phyloP scores from a whole-genome alignment of 208 protist species.

The Spironucleus salmonicida region DNA sequence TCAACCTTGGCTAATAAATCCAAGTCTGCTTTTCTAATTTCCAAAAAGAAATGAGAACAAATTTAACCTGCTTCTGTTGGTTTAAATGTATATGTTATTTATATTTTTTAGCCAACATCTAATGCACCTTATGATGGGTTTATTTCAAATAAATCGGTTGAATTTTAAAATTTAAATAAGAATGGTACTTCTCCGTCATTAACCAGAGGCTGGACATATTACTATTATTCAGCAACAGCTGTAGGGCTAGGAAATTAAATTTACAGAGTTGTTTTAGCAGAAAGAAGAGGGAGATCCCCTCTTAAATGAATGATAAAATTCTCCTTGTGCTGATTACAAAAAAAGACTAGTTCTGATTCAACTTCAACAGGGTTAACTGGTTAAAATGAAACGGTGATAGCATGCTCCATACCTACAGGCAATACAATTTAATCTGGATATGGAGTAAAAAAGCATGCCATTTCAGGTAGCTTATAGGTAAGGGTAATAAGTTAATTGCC shows the following conservation, averaged over 20 bases:
- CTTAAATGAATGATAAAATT: conserved; percentile 12
- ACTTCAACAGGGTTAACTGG: background rate
- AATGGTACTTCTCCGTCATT: conserved; percentile 29
- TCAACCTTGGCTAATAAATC: background rate
- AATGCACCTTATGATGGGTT: background rate
- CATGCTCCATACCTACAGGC: conserved; percentile 23
- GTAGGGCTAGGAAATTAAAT: background rate
- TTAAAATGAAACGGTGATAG: conserved; percentile 12
- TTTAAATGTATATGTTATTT: conserved; percentile 6
- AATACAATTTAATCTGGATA: conserved; percentile 1
- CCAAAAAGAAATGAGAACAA: background rate
- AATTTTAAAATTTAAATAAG: conserved; percentile 2
- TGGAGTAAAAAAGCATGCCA: conserved; percentile 12
- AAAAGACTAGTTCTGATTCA: background rate
- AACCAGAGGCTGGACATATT: background rate
- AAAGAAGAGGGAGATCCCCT: conserved; percentile 18
- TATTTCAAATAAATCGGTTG: background rate
- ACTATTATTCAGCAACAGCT: background rate
- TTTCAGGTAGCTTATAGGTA: conserved; percentile 20
- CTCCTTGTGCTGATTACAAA: background rate
- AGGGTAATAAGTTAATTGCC: background rate
- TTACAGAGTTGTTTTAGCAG: background rate
- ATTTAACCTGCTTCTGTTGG: background rate
- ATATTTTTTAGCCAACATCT: background rate
- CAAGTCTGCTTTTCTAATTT: background rate